Conservation (phyloP, 441 rosid genomes). For the Manihot esculenta region DNA sequence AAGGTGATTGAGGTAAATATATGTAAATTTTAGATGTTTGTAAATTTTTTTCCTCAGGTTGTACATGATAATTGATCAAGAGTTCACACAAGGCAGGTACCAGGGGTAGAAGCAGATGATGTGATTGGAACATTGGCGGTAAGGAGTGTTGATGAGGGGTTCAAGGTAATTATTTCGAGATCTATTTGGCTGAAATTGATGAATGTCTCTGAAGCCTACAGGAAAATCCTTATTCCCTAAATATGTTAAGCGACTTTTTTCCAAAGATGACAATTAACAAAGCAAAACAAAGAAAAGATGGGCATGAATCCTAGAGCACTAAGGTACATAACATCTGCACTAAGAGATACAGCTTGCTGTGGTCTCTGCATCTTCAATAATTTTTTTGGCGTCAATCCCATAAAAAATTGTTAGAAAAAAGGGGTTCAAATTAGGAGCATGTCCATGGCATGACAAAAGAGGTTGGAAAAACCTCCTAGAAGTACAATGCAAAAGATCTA, state of each 20-base stretch:
- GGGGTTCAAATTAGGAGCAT: no score
- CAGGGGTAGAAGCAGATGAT: constrained; percentile 99
- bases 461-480: no score
- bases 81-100: constrained; percentile 56
- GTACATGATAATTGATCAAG: constrained; percentile 27
- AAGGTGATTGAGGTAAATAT: constrained; percentile 87
- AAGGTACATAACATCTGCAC: not conserved
- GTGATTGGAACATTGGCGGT: constrained; percentile 92
- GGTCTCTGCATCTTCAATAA: not conserved
- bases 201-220: not conserved
- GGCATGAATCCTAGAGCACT: not conserved
- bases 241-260: not conserved
- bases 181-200: constrained; percentile 8
- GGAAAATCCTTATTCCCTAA: not conserved
- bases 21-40: constrained; percentile 9
- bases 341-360: no score
- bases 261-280: constrained; percentile 4
- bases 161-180: constrained; percentile 50
- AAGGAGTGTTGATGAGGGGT: constrained; percentile 79
- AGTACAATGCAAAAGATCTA: no score
- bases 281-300: not conserved
- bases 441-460: no score
- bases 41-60: constrained; percentile 18
- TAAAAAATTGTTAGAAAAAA: no score
- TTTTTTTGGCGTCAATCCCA: no score